These are phyloP conservation scores for Pichia manshurica DNA, from an alignment of 805 yeast species.

Conservation along the genomic window DNA sequence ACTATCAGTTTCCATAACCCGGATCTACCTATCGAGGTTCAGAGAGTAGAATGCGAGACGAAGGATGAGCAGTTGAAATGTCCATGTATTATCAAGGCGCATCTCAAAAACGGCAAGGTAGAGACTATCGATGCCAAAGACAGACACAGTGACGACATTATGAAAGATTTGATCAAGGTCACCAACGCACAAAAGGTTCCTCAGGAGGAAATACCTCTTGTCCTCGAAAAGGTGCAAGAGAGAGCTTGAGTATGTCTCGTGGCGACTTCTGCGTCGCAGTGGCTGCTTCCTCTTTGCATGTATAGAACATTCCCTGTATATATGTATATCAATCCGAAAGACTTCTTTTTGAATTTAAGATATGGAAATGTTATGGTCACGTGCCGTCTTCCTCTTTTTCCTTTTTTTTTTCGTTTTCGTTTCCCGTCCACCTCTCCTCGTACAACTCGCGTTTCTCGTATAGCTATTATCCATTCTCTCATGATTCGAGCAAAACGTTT, in stretches of 20 bases:
- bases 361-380: no score
- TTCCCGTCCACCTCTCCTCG: not conserved
- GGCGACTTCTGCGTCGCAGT: no score
- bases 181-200: conserved; percentile 51
- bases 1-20: conserved; percentile 81
- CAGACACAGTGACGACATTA: conserved; percentile 45
- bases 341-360: no score
- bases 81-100: conserved; percentile 43
- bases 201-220: conserved; percentile 37
- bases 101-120: conserved; percentile 34
- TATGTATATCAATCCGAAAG: no score
- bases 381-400: no score
- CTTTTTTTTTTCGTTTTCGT: not conserved
- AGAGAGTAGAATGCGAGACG: conserved; percentile 42
- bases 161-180: conserved; percentile 45
- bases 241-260: not conserved
- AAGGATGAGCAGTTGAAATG: conserved; percentile 38
- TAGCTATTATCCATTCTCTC: not conserved
- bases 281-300: no score
- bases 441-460: not conserved
- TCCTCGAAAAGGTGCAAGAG: conserved; percentile 6
- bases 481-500: conserved; percentile 1
- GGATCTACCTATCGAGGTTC: conserved; percentile 53
- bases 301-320: no score
- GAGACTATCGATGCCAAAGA: conserved; percentile 48